These are phyloP conservation scores for Pascua guehoae DNA, from an alignment of 1,284 basidiomycete genomes.

Conservation along the genomic window DNA sequence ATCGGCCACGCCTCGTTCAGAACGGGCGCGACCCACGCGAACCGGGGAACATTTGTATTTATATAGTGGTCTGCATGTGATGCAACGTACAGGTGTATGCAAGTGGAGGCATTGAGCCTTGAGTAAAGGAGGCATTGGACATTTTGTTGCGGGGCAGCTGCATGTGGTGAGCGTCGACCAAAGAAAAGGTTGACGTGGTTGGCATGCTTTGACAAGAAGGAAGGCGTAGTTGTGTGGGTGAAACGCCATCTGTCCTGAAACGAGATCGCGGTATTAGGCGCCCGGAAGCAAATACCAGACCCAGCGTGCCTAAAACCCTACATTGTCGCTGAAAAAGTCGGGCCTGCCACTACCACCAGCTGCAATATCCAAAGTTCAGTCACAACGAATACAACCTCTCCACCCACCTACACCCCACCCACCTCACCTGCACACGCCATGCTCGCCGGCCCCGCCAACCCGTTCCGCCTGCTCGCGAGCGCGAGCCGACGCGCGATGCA, in stretches of 20 bases:
- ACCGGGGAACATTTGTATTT: neutral
- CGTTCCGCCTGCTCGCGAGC: neutral
- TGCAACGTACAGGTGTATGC: neutral
- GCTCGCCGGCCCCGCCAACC: neutral
- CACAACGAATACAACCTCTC: neutral
- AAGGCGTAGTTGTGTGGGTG: no score
- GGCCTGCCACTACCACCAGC: neutral
- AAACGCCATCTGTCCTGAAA: no score
- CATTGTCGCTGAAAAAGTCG: neutral
- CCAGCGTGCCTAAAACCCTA: no score
- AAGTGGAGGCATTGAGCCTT: no score
- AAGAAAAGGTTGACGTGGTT: no score
- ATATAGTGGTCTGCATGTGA: neutral
- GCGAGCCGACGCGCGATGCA: constrained; percentile 2
- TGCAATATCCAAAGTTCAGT: neutral
- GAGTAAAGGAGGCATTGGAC: no score
- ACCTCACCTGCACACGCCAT: neutral
- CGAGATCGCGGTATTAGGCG: no score
- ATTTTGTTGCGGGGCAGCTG: no score
- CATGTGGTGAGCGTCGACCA: no score
- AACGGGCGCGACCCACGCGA: neutral
- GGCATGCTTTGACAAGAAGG: no score
- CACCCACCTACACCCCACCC: neutral
- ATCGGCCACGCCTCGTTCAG: constrained; percentile 3
- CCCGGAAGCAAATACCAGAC: no score